phyloP scores from a whole-genome alignment of 2,329 filamentous ascomycete genomes.

The Blastomyces parvus region DNA sequence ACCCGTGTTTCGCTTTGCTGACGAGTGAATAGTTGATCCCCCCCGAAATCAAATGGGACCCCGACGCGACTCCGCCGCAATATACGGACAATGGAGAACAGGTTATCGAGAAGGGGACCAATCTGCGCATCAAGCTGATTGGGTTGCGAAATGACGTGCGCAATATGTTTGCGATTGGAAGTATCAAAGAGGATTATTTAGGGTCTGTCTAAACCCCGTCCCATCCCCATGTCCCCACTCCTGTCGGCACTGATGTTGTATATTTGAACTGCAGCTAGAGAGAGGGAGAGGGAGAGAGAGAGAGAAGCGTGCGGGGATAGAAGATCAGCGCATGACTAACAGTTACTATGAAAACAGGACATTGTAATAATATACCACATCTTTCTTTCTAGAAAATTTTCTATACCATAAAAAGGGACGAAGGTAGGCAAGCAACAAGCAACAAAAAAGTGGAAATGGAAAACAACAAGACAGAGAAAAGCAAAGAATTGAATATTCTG shows the following conservation, averaged over 20 bases:
- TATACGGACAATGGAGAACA: conserved; percentile 94
- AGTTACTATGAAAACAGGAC: not conserved
- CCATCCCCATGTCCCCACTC: not conserved
- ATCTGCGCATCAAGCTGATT: conserved; percentile 88
- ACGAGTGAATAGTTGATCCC: conserved; percentile 65
- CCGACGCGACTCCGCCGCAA: conserved; percentile 90
- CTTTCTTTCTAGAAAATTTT: not conserved
- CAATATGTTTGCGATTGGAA: conserved; percentile 93
- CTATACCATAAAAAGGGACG: not conserved
- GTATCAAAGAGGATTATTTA: conserved; percentile 68
- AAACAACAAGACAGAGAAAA: too few species aligned
- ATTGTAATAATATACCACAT: not conserved
- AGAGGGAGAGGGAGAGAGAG: not conserved
- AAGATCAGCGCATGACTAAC: not conserved
- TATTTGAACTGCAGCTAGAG: not conserved
- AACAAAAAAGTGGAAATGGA: not conserved
- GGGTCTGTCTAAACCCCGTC: conserved; percentile 29
- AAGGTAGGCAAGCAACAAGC: not conserved
- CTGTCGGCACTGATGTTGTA: not conserved
- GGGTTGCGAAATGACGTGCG: conserved; percentile 89
- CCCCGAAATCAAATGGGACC: conserved; percentile 83
- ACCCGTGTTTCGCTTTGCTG: not conserved
- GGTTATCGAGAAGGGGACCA: conserved; percentile 85
- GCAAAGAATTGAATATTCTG: too few species aligned
- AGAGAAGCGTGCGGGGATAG: not conserved